These are phyloP conservation scores for Trametes coccinea DNA, from an alignment of 768 basidiomycete genomes.

Conservation along the genomic window DNA sequence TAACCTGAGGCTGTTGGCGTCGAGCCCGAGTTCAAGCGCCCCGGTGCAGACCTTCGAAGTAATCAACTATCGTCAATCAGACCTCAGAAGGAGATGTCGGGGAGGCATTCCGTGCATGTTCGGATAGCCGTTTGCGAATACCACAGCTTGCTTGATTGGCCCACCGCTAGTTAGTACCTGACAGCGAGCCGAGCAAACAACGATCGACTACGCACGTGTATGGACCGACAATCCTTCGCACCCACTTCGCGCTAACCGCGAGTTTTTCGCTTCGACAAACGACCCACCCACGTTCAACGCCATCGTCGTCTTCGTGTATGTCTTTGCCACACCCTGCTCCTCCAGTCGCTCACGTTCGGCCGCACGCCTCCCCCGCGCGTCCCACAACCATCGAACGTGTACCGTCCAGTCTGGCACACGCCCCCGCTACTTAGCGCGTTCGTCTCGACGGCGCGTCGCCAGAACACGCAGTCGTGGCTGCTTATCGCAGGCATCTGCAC, in stretches of 20 bases:
- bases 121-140: too few species aligned
- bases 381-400: slow-evolving; percentile 12
- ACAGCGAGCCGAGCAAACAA: neutral
- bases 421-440: neutral
- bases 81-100: too few species aligned
- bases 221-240: neutral
- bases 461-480: neutral
- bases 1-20: too few species aligned
- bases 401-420: neutral
- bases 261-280: neutral
- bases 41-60: too few species aligned
- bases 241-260: neutral
- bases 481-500: slow-evolving; percentile 10
- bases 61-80: too few species aligned
- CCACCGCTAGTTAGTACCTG: neutral
- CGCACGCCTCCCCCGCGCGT: neutral
- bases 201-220: slow-evolving; percentile 12
- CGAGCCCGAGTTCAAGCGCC: too few species aligned
- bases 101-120: too few species aligned
- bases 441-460: neutral
- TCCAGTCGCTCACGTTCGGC: slow-evolving; percentile 4
- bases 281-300: neutral
- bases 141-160: too few species aligned
- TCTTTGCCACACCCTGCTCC: neutral
- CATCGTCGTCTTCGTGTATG: neutral